phyloP scores from a whole-genome alignment of 192 early-diverging fungal genomes.

The Coemansia sp. region DNA sequence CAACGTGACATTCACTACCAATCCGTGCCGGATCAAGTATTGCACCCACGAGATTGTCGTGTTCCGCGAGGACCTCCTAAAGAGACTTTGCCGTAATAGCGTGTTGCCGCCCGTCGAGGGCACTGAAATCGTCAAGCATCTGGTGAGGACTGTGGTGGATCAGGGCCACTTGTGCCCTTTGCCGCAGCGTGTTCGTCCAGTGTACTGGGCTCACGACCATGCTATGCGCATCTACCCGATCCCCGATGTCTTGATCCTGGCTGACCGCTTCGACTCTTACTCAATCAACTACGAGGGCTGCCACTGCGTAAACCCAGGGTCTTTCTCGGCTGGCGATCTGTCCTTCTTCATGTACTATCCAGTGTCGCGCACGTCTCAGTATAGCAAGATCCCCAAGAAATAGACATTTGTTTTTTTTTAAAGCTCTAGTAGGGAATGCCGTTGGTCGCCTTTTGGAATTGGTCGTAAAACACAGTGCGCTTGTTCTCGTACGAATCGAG shows the following conservation, averaged over 20 bases:
- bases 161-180: constrained; percentile 84
- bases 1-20: constrained; percentile 68
- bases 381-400: constrained; percentile 42
- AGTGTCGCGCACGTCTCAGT: constrained; percentile 51
- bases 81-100: constrained; percentile 71
- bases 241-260: constrained; percentile 81
- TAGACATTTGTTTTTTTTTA: not conserved
- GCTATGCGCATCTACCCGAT: constrained; percentile 83
- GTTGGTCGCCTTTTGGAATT: constrained; percentile 81
- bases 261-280: constrained; percentile 84
- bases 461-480: constrained; percentile 78
- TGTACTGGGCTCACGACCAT: constrained; percentile 81
- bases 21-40: constrained; percentile 88
- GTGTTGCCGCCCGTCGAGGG: constrained; percentile 60
- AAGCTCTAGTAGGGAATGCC: constrained; percentile 59
- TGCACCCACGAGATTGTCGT: constrained; percentile 90
- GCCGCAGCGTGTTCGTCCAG: constrained; percentile 70
- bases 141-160: constrained; percentile 79
- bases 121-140: constrained; percentile 46
- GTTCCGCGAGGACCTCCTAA: constrained; percentile 82
- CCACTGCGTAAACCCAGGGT: constrained; percentile 78
- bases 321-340: constrained; percentile 61
- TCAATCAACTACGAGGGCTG: constrained; percentile 71
- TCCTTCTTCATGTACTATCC: constrained; percentile 78
- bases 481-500: constrained; percentile 90